Evolutionary conservation across 2,329 filamentous ascomycete species (phyloP).

Genomic region (Colletotrichum sp.): DNA sequence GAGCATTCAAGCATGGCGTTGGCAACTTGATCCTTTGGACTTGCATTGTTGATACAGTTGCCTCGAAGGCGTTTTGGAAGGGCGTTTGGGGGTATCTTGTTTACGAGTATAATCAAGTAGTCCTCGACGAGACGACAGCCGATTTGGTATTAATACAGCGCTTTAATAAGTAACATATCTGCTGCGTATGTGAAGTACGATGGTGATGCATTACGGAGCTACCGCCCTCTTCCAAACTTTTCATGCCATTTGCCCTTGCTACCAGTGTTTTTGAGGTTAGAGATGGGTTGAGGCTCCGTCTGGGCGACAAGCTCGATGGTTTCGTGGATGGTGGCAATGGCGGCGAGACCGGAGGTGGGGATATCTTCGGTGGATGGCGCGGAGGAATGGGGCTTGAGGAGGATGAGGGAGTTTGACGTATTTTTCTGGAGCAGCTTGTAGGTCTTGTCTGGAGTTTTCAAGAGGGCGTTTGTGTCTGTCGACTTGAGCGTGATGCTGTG

Average conservation of each 20-base stretch:
- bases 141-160: background rate
- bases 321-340: slow-evolving; percentile 64
- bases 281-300: slow-evolving; percentile 31
- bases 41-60: background rate
- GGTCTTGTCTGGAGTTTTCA: slow-evolving; percentile 55
- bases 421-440: slow-evolving; percentile 70
- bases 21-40: background rate
- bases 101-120: background rate
- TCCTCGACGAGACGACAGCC: background rate
- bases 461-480: slow-evolving; percentile 53
- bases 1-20: background rate
- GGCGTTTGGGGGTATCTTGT: background rate
- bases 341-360: slow-evolving; percentile 41
- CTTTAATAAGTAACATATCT: background rate
- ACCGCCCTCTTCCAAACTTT: slow-evolving; percentile 57
- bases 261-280: slow-evolving; percentile 30
- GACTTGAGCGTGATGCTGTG: slow-evolving; percentile 53
- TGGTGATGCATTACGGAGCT: background rate
- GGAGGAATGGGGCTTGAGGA: slow-evolving; percentile 46
- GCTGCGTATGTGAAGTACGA: background rate
- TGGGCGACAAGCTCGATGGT: slow-evolving; percentile 62
- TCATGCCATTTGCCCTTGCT: slow-evolving; percentile 65
- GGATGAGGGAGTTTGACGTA: slow-evolving; percentile 69
- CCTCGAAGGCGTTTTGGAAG: background rate
- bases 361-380: slow-evolving; percentile 16